Conservation (phyloP, 495 filamentous ascomycete genomes). For the Hypoxylon trugodes region DNA sequence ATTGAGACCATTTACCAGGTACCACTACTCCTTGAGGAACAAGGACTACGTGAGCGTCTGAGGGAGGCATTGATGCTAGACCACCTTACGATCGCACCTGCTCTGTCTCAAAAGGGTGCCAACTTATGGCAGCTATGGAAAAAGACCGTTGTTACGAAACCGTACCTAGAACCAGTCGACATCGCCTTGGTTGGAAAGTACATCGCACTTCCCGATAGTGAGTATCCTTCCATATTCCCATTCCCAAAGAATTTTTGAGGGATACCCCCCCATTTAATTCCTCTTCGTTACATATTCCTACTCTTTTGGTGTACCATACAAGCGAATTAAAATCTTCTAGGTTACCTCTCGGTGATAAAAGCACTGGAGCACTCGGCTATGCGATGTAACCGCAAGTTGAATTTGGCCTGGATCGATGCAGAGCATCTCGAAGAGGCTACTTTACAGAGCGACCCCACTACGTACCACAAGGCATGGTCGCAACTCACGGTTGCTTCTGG, state of each 20-base stretch:
- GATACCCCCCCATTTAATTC: too few species aligned
- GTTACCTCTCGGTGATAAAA: slow-evolving; percentile 56
- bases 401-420: slow-evolving; percentile 84
- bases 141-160: slow-evolving; percentile 66
- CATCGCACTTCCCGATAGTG: slow-evolving; percentile 72
- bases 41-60: slow-evolving; percentile 73
- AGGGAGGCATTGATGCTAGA: slow-evolving; percentile 67
- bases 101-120: slow-evolving; percentile 64
- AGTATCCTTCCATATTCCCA: slow-evolving; percentile 42
- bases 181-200: slow-evolving; percentile 97
- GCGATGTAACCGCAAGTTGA: slow-evolving; percentile 80
- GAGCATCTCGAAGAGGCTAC: slow-evolving; percentile 77
- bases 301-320: too few species aligned
- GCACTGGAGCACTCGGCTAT: slow-evolving; percentile 91
- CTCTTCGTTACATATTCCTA: too few species aligned
- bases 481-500: slow-evolving; percentile 53
- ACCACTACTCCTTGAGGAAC: slow-evolving; percentile 83
- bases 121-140: slow-evolving; percentile 78
- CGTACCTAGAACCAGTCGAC: slow-evolving; percentile 73
- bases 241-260: too few species aligned
- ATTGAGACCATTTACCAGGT: slow-evolving; percentile 91
- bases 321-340: background rate
- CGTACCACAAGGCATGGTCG: slow-evolving; percentile 91
- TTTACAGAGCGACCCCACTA: slow-evolving; percentile 66
- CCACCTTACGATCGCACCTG: slow-evolving; percentile 52